Evolutionary conservation across 805 yeast genomes (phyloP).

Genomic region (Saccharomycopsis fodiens): DNA sequence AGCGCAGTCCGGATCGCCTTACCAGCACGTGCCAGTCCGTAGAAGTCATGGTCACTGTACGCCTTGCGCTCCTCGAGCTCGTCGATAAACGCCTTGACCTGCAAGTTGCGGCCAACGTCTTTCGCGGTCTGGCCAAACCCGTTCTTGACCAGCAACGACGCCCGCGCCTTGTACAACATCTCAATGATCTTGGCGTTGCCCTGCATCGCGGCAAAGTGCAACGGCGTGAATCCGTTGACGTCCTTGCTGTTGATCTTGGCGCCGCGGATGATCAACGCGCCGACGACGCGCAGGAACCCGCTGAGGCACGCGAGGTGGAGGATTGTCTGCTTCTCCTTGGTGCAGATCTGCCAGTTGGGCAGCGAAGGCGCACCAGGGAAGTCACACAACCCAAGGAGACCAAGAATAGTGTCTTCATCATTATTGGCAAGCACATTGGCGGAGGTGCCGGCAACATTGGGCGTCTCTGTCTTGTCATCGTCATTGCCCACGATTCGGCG

Average conservation of each 20-base stretch:
- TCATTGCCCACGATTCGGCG: constrained; percentile 74
- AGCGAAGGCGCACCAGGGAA: constrained; percentile 38
- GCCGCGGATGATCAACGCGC: constrained; percentile 55
- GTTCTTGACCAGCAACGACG: constrained; percentile 46
- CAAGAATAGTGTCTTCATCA: constrained; percentile 35
- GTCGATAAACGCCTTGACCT: constrained; percentile 26
- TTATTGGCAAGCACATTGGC: constrained; percentile 6
- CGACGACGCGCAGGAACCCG: constrained; percentile 57
- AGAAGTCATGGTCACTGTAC: constrained; percentile 24
- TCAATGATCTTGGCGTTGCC: constrained; percentile 66
- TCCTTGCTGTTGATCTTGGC: constrained; percentile 70
- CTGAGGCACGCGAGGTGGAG: constrained; percentile 77
- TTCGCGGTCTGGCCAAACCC: constrained; percentile 41
- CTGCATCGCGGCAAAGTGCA: constrained; percentile 75
- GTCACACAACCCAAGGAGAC: constrained; percentile 58
- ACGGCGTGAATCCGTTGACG: constrained; percentile 74
- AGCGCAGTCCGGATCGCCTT: constrained; percentile 6
- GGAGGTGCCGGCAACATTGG: constrained; percentile 19
- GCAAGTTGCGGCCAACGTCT: constrained; percentile 34
- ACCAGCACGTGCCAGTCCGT: not conserved
- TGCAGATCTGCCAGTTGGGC: constrained; percentile 78
- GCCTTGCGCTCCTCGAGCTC: constrained; percentile 17
- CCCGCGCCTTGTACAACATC: constrained; percentile 54
- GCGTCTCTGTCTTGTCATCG: constrained; percentile 24
- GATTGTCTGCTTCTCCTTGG: constrained; percentile 77